Conservation (phyloP, 2,329 filamentous ascomycete species). For the Endothia cerciana region DNA sequence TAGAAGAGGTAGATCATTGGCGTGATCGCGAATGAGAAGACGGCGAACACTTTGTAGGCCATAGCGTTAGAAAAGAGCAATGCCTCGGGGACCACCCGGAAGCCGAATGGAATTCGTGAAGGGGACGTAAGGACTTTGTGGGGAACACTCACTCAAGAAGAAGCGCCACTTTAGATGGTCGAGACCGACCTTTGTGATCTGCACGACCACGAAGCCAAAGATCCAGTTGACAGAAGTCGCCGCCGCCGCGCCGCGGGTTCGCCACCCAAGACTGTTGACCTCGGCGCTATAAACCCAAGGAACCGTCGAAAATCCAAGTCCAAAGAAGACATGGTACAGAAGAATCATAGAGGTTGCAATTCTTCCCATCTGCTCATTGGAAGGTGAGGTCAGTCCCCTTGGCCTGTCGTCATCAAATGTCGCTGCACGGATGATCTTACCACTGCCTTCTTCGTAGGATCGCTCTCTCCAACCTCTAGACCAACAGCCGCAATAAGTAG, state of each 20-base stretch:
- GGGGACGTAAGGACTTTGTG: background rate
- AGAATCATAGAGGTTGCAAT: slow-evolving; percentile 49
- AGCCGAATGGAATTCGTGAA: background rate
- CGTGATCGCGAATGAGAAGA: slow-evolving; percentile 41
- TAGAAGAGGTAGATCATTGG: slow-evolving; percentile 53
- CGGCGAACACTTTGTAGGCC: slow-evolving; percentile 32
- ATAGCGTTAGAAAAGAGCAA: background rate
- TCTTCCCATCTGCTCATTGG: slow-evolving; percentile 37
- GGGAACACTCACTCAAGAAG: slow-evolving; percentile 42
- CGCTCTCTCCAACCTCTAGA: slow-evolving; percentile 21
- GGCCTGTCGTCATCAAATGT: too few relatives aligned
- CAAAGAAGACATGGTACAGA: slow-evolving; percentile 48
- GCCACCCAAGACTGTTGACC: slow-evolving; percentile 47
- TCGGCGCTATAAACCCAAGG: slow-evolving; percentile 49
- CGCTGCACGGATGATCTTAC: slow-evolving; percentile 5
- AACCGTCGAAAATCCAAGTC: slow-evolving; percentile 44
- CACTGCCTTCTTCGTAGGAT: slow-evolving; percentile 38
- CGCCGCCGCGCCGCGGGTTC: slow-evolving; percentile 46
- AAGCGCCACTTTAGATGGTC: slow-evolving; percentile 47
- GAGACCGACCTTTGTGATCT: slow-evolving; percentile 49
- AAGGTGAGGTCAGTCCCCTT: background rate
- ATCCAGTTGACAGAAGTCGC: slow-evolving; percentile 51
- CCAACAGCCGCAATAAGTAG: slow-evolving; percentile 43
- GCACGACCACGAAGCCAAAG: slow-evolving; percentile 46
- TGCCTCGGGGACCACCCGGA: background rate